Evolutionary conservation across 305 asterid genomes (phyloP).

Genomic region (Fraxinus sp.): DNA sequence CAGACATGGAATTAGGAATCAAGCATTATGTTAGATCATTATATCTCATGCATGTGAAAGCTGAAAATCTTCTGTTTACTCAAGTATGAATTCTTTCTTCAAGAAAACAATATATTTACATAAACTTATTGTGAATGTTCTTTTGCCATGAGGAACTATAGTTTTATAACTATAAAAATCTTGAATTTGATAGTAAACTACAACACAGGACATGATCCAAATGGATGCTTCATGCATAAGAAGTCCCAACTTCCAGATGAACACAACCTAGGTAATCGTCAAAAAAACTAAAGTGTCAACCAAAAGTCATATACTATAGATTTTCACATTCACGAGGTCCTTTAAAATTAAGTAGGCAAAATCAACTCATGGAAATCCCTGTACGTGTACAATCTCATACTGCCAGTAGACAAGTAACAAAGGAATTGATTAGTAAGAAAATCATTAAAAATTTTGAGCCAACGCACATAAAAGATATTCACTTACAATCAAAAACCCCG

Average conservation of each 20-base stretch:
- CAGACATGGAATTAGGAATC: background rate
- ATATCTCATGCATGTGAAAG: slow-evolving; percentile 4
- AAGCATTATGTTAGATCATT: background rate
- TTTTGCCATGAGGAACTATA: background rate
- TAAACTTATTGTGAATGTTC: background rate
- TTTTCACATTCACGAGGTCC: background rate
- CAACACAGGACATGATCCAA: background rate
- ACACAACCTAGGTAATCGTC: background rate
- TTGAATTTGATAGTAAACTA: background rate
- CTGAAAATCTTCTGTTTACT: slow-evolving; percentile 6
- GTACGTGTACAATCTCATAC: background rate
- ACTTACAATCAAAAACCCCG: background rate
- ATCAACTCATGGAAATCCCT: background rate
- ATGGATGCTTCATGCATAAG: background rate
- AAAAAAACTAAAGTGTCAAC: background rate
- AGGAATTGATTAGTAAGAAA: background rate
- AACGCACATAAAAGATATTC: background rate
- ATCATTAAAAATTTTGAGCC: background rate
- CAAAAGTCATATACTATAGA: background rate
- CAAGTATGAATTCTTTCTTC: slow-evolving; percentile 8
- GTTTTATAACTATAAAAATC: background rate
- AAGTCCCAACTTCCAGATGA: background rate
- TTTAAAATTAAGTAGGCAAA: background rate
- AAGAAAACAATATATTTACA: slow-evolving; percentile 8
- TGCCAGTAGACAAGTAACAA: background rate